Percentiles rank a stretch among this genome's conserved stretches.
phyloP scores from a whole-genome alignment of 352 stramenopile genomes.

The Phytophthora colocasiae region DNA sequence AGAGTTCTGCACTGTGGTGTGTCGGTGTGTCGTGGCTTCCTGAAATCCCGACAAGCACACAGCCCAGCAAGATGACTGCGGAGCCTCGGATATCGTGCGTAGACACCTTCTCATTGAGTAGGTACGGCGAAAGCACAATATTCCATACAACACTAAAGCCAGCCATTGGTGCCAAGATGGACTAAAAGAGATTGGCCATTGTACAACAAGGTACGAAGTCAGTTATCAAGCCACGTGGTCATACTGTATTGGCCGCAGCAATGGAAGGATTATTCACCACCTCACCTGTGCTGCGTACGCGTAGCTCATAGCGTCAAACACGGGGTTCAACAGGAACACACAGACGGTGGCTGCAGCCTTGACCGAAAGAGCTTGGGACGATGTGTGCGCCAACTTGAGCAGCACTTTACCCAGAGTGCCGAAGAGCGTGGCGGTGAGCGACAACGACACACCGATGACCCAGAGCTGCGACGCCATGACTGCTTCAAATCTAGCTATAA shows the following conservation, averaged over 20 bases:
- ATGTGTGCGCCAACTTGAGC: slow-evolving; percentile 86
- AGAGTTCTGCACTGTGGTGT: slow-evolving; percentile 81
- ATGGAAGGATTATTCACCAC: slow-evolving; percentile 1
- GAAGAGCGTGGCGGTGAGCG: slow-evolving; percentile 84
- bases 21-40: slow-evolving; percentile 83
- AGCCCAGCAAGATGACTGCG: slow-evolving; percentile 79
- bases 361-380: slow-evolving; percentile 55
- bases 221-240: slow-evolving; percentile 29
- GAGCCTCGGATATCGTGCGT: slow-evolving; percentile 76
- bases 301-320: slow-evolving; percentile 90
- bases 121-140: slow-evolving; percentile 83
- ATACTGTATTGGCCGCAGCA: neutral
- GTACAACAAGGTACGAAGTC: slow-evolving; percentile 26
- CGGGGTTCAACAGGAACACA: slow-evolving; percentile 85
- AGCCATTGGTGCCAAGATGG: slow-evolving; percentile 86
- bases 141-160: slow-evolving; percentile 91
- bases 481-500: slow-evolving; percentile 28
- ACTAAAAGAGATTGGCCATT: slow-evolving; percentile 43
- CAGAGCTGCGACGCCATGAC: slow-evolving; percentile 59
- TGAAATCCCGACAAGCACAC: slow-evolving; percentile 77
- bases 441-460: slow-evolving; percentile 81
- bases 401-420: slow-evolving; percentile 88
- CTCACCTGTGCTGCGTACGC: slow-evolving; percentile 83
- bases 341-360: slow-evolving; percentile 78
- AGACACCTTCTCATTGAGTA: slow-evolving; percentile 83